Base-by-base conservation (phyloP, 139 green algal species). In the Tetradesmus obliquus region DNA sequence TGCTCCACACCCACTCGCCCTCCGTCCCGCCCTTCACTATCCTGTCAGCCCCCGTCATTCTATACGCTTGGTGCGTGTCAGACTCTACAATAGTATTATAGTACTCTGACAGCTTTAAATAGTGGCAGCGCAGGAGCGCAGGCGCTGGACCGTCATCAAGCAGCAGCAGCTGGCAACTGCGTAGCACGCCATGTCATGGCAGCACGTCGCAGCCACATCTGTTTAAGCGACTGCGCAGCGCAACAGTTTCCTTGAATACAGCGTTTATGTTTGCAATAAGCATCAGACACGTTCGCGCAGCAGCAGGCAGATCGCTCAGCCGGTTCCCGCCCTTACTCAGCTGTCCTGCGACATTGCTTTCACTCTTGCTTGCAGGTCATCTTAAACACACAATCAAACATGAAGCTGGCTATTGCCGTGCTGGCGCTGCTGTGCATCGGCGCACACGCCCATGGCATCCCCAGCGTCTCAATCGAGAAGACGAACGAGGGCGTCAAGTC, bases 371-470 rank as follows among this genome's bases (percentile, higher is more conserved):
- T 71, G 76, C 86, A 84, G 71, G 71, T 90, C 51, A 10, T 15
- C 54, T 5, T 1, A 5, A 51, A 55, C 3, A 17, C 53, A 17
- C 51, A 72, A 71, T 24, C 55, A 71, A 55, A 45, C 86, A 90
- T 90, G 86, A 90, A 90, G 86, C 86, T 90, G 13, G 24, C 86
- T 8, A 22, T 90, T 12, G 71, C 86, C 57, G 53, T 90, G 86
- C 86, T 90, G n/a, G 86, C 71, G 22, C 71, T 90, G 71, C 86
- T 90, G 55, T 90, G 71, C 86, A n/a, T 83, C 32, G 69, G 86
- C 24, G 55, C 55, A 22, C 45, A 45, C 19, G 76, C 76, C 3
- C 74, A 54, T 53, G 74, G 74, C 74, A 54, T 53, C n/a, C n/a
- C 74, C 6, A 82, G 53, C 7, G 24, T 82, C 13, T 54, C 74